Percentiles rank a stretch among this genome's conserved stretches.
phyloP scores from a whole-genome alignment of 1,284 basidiomycete species.

The Puccinia coronata region DNA sequence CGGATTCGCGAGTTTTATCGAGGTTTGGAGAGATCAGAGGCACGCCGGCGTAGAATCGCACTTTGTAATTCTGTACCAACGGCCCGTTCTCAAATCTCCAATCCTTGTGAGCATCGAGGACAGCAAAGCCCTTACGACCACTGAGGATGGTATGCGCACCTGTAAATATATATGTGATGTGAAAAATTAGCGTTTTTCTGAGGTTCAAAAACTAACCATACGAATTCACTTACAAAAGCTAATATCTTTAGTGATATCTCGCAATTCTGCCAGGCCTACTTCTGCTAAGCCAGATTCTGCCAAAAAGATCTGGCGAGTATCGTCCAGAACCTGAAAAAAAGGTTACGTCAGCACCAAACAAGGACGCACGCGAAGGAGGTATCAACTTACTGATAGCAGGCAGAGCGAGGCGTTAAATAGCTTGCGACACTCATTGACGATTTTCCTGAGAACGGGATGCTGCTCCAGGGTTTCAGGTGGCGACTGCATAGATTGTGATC shows the following conservation, averaged over 20 bases:
- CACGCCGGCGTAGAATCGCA: constrained; percentile 49
- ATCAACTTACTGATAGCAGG: constrained; percentile 52
- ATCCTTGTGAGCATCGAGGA: constrained; percentile 46
- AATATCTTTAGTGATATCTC: constrained; percentile 31
- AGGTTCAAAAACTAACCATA: not conserved
- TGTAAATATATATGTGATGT: not conserved
- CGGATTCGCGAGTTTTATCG: constrained; percentile 23
- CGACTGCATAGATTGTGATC: not conserved
- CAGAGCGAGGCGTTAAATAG: constrained; percentile 52
- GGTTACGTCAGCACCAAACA: not conserved
- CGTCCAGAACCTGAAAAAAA: constrained; percentile 51
- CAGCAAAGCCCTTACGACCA: constrained; percentile 45
- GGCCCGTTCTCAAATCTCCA: constrained; percentile 45
- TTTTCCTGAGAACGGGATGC: constrained; percentile 52
- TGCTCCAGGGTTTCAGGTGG: constrained; percentile 46
- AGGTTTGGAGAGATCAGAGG: constrained; percentile 48
- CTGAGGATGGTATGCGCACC: constrained; percentile 49
- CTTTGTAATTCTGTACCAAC: constrained; percentile 16
- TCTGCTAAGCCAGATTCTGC: constrained; percentile 50
- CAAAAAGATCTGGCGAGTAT: constrained; percentile 55
- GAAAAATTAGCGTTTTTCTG: not conserved
- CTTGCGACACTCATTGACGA: constrained; percentile 53
- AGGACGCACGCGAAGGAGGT: not conserved
- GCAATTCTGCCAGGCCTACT: constrained; percentile 5
- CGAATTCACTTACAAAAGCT: constrained; percentile 24